Evolutionary conservation across 208 protist species (phyloP).

Genomic region (Acanthamoeba polyphaga): DNA sequence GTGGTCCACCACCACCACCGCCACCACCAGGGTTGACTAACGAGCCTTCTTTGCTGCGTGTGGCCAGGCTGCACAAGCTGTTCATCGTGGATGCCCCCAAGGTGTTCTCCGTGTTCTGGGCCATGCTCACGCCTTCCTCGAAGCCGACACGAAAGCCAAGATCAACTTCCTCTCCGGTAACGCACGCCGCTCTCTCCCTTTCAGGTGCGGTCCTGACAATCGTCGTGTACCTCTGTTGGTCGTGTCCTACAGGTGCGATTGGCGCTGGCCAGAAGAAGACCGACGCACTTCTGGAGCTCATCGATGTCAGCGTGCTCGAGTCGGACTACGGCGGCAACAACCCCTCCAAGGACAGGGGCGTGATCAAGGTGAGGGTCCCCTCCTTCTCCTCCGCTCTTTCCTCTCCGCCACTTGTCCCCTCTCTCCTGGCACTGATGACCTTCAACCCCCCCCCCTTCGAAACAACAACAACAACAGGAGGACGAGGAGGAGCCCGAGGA

Average conservation of each 20-base stretch:
- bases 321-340: constrained; percentile 37
- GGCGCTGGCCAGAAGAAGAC: constrained; percentile 32
- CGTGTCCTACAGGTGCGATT: not conserved
- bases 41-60: not conserved
- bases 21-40: too few relatives aligned
- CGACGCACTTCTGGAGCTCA: constrained; percentile 1
- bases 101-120: constrained; percentile 61
- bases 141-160: constrained; percentile 38
- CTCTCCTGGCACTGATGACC: not conserved
- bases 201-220: not conserved
- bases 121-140: constrained; percentile 57
- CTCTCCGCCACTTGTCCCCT: not conserved
- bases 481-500: constrained; percentile 4
- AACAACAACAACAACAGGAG: not conserved
- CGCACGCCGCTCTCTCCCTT: not conserved
- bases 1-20: not conserved
- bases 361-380: not conserved
- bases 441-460: not conserved
- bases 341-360: constrained; percentile 33
- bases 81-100: constrained; percentile 40
- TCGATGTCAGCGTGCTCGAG: constrained; percentile 7
- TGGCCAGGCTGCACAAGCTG: not conserved
- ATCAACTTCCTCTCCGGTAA: constrained; percentile 45
- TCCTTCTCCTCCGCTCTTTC: not conserved
- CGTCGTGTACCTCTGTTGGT: not conserved